Percentiles rank a stretch among this genome's conserved stretches.
Evolutionary conservation across 108 stramenopile genomes (phyloP).

Genomic region (Conticribra guillardii): DNA sequence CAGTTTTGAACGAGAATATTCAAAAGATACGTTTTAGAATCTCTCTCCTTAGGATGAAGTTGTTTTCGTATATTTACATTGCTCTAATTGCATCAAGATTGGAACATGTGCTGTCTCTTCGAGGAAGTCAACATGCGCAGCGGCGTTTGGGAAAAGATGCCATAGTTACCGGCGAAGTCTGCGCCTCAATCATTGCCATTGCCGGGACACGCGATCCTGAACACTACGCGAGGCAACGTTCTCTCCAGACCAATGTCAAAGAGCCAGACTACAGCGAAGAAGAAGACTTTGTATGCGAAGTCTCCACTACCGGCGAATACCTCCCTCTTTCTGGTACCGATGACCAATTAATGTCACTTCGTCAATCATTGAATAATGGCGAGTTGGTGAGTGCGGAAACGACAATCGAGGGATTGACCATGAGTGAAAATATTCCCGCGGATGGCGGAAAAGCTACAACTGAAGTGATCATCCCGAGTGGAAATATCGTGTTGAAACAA

Average conservation of each 20-base stretch:
- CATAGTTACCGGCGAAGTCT: background rate
- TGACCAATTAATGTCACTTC: background rate
- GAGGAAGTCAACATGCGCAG: too few species aligned
- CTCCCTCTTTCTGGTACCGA: background rate
- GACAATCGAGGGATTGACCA: background rate
- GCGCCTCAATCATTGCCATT: background rate
- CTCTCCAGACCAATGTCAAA: background rate
- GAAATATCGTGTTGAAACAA: background rate
- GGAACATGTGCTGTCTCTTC: too few species aligned
- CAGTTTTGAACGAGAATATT: too few species aligned
- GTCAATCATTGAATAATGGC: background rate
- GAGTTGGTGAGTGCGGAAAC: background rate
- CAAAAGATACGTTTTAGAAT: too few species aligned
- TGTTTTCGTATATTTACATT: too few species aligned
- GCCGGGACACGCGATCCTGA: background rate
- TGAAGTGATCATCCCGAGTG: background rate
- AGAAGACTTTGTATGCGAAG: background rate
- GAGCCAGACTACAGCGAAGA: background rate
- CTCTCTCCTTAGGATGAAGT: too few species aligned
- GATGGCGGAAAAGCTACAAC: background rate
- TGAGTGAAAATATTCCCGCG: background rate
- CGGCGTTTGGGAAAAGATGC: background rate
- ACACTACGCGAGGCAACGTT: background rate
- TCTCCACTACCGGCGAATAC: background rate
- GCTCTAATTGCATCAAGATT: too few species aligned